phyloP scores from a whole-genome alignment of 805 yeast genomes.

The Hanseniaspora lachancei region DNA sequence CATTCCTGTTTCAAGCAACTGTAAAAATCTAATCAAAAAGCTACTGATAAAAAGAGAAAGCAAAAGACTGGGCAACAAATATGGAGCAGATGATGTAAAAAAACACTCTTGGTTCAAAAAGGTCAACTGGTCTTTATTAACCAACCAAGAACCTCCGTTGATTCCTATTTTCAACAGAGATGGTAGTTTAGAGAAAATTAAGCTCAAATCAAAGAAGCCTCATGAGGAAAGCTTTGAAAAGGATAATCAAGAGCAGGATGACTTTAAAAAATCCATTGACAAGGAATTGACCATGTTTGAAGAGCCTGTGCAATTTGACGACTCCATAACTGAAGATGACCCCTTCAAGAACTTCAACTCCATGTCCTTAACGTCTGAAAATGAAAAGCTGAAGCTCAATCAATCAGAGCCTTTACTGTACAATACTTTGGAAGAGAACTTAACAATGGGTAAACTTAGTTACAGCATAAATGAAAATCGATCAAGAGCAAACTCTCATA shows the following conservation, averaged over 20 bases:
- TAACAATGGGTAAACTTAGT: constrained; percentile 31
- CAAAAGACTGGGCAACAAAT: constrained; percentile 76
- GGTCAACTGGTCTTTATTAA: constrained; percentile 86
- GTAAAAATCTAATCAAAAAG: constrained; percentile 70
- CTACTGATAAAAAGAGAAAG: constrained; percentile 77
- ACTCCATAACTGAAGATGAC: constrained; percentile 37
- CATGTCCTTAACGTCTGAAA: constrained; percentile 69
- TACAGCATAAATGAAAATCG: constrained; percentile 31
- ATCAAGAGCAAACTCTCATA: constrained; percentile 29
- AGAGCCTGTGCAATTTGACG: constrained; percentile 27
- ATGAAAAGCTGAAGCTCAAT: constrained; percentile 31
- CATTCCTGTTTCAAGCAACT: constrained; percentile 53
- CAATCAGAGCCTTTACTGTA: constrained; percentile 27
- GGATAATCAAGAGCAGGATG: constrained; percentile 16
- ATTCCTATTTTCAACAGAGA: constrained; percentile 61
- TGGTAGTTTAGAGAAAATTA: constrained; percentile 36
- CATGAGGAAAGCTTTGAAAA: not conserved
- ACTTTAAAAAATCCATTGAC: constrained; percentile 1
- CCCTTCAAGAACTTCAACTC: constrained; percentile 81
- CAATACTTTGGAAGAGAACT: constrained; percentile 31
- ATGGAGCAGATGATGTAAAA: constrained; percentile 92
- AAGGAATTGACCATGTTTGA: constrained; percentile 23
- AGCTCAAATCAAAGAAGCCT: constrained; percentile 1
- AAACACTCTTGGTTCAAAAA: constrained; percentile 81
- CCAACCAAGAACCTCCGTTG: constrained; percentile 92